Evolutionary conservation across 768 basidiomycete species (phyloP).

Genomic region (Leucocoprinus birnbaumii): DNA sequence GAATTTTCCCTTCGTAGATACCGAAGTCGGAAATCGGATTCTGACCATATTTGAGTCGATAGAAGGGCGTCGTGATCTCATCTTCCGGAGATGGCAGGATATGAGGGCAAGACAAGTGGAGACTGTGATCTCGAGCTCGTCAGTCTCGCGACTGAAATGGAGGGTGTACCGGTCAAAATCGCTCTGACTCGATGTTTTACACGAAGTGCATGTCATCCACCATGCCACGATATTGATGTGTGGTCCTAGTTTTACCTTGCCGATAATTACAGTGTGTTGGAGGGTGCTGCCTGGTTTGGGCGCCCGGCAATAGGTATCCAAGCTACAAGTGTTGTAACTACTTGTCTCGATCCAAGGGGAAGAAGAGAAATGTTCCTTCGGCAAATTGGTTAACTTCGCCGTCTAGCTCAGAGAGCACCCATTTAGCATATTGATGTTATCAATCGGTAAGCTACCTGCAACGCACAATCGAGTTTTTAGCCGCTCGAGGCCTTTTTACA

Average conservation of each 20-base stretch:
- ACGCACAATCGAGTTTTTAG: too few relatives aligned
- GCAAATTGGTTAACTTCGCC: too few relatives aligned
- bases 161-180: constrained; percentile 1
- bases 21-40: constrained; percentile 44
- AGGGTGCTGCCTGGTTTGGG: constrained; percentile 16
- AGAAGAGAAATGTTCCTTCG: too few relatives aligned
- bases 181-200: too few relatives aligned
- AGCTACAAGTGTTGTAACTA: too few relatives aligned
- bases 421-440: too few relatives aligned
- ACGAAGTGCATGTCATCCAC: constrained; percentile 22
- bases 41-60: constrained; percentile 31
- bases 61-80: constrained; percentile 14
- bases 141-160: constrained; percentile 30
- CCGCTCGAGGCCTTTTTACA: too few relatives aligned
- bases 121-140: constrained; percentile 28
- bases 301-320: background rate
- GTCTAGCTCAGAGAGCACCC: too few relatives aligned
- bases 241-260: constrained; percentile 20
- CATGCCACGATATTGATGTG: background rate
- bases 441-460: too few relatives aligned
- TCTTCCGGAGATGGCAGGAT: too few relatives aligned
- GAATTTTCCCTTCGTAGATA: constrained; percentile 30
- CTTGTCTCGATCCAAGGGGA: too few relatives aligned
- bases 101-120: constrained; percentile 30
- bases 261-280: constrained; percentile 20